Evolutionary conservation across 108 stramenopile species (phyloP).

Genomic region (Nitzschia sp.): DNA sequence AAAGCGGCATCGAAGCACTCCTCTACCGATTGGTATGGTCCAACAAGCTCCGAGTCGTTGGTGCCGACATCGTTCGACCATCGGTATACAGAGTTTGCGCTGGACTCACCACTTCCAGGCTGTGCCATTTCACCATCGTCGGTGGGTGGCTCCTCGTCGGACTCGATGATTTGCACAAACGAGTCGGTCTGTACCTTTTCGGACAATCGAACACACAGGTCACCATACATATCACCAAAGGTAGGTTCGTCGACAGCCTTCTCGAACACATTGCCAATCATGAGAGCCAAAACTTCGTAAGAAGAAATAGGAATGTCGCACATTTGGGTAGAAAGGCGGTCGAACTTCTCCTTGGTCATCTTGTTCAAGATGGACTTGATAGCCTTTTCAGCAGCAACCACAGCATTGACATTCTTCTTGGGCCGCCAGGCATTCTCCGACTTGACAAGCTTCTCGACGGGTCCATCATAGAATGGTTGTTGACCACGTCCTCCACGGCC

Average conservation of each 20-base stretch:
- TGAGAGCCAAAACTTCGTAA: slow-evolving; percentile 75
- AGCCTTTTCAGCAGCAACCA: slow-evolving; percentile 74
- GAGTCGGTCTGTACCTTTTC: slow-evolving; percentile 51
- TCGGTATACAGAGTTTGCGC: slow-evolving; percentile 49
- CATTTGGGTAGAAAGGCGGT: slow-evolving; percentile 70
- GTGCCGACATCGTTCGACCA: slow-evolving; percentile 83
- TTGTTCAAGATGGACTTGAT: slow-evolving; percentile 89
- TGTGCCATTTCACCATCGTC: slow-evolving; percentile 52
- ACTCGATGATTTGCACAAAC: slow-evolving; percentile 78
- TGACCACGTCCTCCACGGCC: slow-evolving; percentile 41
- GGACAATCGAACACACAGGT: slow-evolving; percentile 74
- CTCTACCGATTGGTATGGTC: slow-evolving; percentile 59
- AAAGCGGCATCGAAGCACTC: slow-evolving; percentile 65
- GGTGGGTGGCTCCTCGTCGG: slow-evolving; percentile 77
- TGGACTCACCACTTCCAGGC: slow-evolving; percentile 31
- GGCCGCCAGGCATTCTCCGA: slow-evolving; percentile 78
- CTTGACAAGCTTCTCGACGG: slow-evolving; percentile 60
- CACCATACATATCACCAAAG: slow-evolving; percentile 91
- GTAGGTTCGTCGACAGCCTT: slow-evolving; percentile 89
- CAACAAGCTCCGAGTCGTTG: slow-evolving; percentile 72
- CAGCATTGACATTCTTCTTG: slow-evolving; percentile 53
- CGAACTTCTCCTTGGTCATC: slow-evolving; percentile 91
- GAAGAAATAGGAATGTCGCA: slow-evolving; percentile 73
- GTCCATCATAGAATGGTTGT: slow-evolving; percentile 50
- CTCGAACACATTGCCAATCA: slow-evolving; percentile 86